These are phyloP conservation scores for Trichoderma asperellum DNA, from an alignment of 2,329 filamentous ascomycete species.

Conservation along the genomic window DNA sequence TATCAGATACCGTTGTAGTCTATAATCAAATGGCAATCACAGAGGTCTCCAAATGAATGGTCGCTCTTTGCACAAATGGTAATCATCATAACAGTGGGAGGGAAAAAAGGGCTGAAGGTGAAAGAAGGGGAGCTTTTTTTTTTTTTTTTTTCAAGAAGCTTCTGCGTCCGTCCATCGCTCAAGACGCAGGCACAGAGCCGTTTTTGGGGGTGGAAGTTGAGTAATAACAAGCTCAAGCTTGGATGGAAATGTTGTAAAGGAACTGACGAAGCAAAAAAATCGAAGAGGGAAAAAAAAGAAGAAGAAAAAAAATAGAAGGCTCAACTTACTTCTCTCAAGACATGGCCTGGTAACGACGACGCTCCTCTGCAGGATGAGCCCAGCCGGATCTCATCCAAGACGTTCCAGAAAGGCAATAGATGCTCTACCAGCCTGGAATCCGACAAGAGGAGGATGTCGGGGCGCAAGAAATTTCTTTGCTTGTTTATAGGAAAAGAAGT, in stretches of 20 bases:
- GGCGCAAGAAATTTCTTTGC: not conserved
- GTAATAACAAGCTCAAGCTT: not conserved
- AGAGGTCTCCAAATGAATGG: conserved; percentile 60
- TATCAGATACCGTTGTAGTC: conserved; percentile 99
- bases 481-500: not conserved
- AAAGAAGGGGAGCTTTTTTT: not conserved
- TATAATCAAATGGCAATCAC: conserved; percentile 69
- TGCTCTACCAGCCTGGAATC: conserved; percentile 19
- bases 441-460: not conserved
- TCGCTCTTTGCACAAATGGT: conserved; percentile 61
- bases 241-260: not conserved
- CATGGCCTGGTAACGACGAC: conserved; percentile 36
- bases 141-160: not conserved
- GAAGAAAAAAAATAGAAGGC: not conserved
- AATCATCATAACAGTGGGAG: conserved; percentile 62
- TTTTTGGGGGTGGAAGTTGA: not conserved
- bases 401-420: conserved; percentile 23
- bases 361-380: conserved; percentile 17
- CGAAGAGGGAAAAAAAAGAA: not conserved
- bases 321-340: conserved; percentile 39
- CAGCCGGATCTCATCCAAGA: conserved; percentile 18
- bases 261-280: conserved; percentile 4
- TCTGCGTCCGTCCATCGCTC: not conserved
- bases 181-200: not conserved
- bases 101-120: not conserved